These are phyloP conservation scores for Williopsis jadinii DNA, from an alignment of 1,139 yeast genomes.

Conservation along the genomic window DNA sequence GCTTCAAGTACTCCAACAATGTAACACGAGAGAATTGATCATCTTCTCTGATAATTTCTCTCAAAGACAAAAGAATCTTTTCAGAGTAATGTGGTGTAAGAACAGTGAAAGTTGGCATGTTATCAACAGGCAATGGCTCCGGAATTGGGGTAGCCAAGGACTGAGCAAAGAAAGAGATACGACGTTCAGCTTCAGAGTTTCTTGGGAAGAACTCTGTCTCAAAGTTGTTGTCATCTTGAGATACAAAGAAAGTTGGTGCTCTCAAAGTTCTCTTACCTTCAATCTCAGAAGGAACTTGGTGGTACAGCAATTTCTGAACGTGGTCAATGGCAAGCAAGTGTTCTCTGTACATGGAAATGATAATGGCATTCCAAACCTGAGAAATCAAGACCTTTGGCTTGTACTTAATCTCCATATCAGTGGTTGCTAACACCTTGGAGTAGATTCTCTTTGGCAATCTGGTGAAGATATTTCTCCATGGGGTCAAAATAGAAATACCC, in stretches of 20 bases:
- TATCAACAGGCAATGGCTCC: slow-evolving; percentile 97
- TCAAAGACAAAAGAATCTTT: slow-evolving; percentile 87
- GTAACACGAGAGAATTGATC: slow-evolving; percentile 98
- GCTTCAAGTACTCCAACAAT: slow-evolving; percentile 90
- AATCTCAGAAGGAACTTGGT: slow-evolving; percentile 94
- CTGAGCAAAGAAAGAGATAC: slow-evolving; percentile 98
- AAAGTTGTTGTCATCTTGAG: slow-evolving; percentile 91
- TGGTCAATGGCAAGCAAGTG: slow-evolving; percentile 96
- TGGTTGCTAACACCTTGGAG: slow-evolving; percentile 93
- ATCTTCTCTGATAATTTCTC: slow-evolving; percentile 97
- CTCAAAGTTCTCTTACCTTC: slow-evolving; percentile 98
- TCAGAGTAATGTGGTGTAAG: slow-evolving; percentile 97
- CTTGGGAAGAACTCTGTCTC: slow-evolving; percentile 95
- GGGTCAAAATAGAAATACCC: slow-evolving; percentile 97
- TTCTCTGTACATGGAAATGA: slow-evolving; percentile 97
- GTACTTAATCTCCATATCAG: slow-evolving; percentile 98
- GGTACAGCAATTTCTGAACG: slow-evolving; percentile 92
- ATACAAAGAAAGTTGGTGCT: slow-evolving; percentile 97
- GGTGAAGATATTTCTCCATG: slow-evolving; percentile 98
- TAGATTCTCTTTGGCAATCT: slow-evolving; percentile 97
- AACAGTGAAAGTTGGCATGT: slow-evolving; percentile 98
- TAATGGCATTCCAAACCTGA: slow-evolving; percentile 98
- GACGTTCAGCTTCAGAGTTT: slow-evolving; percentile 97
- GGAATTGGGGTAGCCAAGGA: slow-evolving; percentile 97
- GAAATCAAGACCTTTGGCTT: slow-evolving; percentile 97